Conservation (phyloP, 441 rosid genomes). For the Hura crepitans region DNA sequence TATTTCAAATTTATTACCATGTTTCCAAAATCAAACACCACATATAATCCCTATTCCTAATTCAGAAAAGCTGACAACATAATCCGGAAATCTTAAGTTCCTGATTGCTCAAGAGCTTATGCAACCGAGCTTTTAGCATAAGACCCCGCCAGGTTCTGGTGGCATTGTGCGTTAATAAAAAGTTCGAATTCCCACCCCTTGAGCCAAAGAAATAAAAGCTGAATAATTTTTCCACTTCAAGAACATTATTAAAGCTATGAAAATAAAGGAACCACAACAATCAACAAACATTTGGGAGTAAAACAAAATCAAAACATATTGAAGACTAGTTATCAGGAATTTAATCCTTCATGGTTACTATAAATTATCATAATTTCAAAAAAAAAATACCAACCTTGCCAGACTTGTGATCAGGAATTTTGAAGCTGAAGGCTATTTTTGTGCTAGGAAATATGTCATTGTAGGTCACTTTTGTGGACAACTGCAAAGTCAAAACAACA, state of each 20-base stretch:
- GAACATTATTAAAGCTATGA: not conserved
- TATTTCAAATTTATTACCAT: not conserved
- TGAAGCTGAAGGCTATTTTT: constrained; percentile 60
- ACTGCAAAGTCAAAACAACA: constrained; percentile 34
- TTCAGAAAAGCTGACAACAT: not conserved
- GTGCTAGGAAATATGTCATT: constrained; percentile 53
- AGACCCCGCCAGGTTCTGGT: not conserved
- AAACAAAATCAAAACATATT: not conserved
- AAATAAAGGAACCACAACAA: not conserved
- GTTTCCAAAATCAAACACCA: not conserved
- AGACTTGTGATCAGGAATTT: constrained; percentile 79
- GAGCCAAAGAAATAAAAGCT: not conserved
- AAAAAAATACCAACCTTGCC: constrained; percentile 66
- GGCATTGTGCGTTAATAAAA: not conserved
- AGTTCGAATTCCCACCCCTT: not conserved
- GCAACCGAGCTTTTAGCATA: not conserved
- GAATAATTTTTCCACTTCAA: not conserved
- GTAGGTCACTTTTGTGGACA: constrained; percentile 60
- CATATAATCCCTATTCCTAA: not conserved
- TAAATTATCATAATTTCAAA: not conserved
- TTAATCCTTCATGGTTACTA: not conserved
- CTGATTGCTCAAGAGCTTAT: not conserved
- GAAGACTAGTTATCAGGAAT: not conserved
- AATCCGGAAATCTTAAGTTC: not conserved
- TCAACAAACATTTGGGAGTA: not conserved